Evolutionary conservation across 73 alveolate species (phyloP).

Genomic region (Paramecium sexaurelia): DNA sequence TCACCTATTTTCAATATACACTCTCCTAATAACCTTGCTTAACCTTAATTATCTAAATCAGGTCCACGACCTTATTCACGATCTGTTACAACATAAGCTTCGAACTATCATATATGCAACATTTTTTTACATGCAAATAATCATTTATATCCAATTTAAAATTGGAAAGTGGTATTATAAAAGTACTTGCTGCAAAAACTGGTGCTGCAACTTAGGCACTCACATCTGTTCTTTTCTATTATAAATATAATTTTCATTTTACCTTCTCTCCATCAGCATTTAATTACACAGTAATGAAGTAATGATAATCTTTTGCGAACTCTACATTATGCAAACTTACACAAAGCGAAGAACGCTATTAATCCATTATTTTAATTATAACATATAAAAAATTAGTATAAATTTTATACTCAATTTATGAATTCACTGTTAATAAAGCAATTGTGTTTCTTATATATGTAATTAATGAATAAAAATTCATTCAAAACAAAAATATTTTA

Average conservation of each 20-base stretch:
- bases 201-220: slow-evolving; percentile 96
- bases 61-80: slow-evolving; percentile 86
- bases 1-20: slow-evolving; percentile 96
- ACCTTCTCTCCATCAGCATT: slow-evolving; percentile 97
- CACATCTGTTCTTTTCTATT: slow-evolving; percentile 95
- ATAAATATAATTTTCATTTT: background rate
- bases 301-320: slow-evolving; percentile 96
- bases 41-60: slow-evolving; percentile 93
- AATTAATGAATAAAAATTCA: no score
- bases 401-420: background rate
- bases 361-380: slow-evolving; percentile 44
- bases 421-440: background rate
- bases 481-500: no score
- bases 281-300: slow-evolving; percentile 95
- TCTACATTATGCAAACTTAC: slow-evolving; percentile 77
- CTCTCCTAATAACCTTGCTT: slow-evolving; percentile 98
- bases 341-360: slow-evolving; percentile 60
- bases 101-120: slow-evolving; percentile 73
- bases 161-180: slow-evolving; percentile 93
- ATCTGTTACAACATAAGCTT: slow-evolving; percentile 97
- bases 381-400: background rate
- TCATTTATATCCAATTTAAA: slow-evolving; percentile 80
- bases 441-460: no score
- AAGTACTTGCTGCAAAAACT: slow-evolving; percentile 93
- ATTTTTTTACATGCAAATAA: slow-evolving; percentile 73